These are phyloP conservation scores for Chlamydomonas sp. DNA, from an alignment of 139 green algal species.

Conservation along the genomic window DNA sequence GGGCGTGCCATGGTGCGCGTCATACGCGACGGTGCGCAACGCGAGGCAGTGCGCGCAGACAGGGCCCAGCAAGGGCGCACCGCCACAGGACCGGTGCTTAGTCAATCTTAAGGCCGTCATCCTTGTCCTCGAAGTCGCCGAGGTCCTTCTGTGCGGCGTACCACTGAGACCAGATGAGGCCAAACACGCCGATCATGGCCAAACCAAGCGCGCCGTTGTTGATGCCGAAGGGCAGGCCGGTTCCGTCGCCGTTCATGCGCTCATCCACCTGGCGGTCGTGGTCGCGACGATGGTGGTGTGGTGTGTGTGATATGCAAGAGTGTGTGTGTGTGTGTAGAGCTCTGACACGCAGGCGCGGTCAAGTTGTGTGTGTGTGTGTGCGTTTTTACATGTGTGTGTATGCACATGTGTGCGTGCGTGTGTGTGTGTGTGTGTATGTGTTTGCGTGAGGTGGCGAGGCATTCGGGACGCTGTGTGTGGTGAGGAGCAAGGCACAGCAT, in stretches of 20 bases:
- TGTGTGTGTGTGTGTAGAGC: background rate
- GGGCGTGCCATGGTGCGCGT: no score
- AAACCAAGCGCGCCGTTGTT: constrained; percentile 53
- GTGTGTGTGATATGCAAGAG: background rate
- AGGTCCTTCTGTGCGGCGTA: constrained; percentile 8
- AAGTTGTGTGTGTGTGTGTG: background rate
- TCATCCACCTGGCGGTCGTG: constrained; percentile 51
- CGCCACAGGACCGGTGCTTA: no score
- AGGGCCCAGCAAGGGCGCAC: no score
- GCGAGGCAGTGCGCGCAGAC: no score
- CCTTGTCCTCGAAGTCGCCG: constrained; percentile 30
- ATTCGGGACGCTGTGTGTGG: no score
- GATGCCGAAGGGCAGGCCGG: constrained; percentile 50
- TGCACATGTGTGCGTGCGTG: background rate
- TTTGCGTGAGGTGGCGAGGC: no score
- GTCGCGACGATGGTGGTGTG: background rate
- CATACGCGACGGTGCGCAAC: no score
- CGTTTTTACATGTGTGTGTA: background rate
- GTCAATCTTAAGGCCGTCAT: constrained; percentile 35
- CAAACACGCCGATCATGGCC: constrained; percentile 39
- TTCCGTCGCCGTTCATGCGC: constrained; percentile 65
- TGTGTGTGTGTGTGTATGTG: no score
- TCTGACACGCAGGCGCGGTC: background rate
- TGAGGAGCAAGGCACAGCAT: no score
- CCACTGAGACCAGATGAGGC: constrained; percentile 45